Base-by-base conservation (phyloP, 768 basidiomycete genomes). In the Amyloporia xantha region DNA sequence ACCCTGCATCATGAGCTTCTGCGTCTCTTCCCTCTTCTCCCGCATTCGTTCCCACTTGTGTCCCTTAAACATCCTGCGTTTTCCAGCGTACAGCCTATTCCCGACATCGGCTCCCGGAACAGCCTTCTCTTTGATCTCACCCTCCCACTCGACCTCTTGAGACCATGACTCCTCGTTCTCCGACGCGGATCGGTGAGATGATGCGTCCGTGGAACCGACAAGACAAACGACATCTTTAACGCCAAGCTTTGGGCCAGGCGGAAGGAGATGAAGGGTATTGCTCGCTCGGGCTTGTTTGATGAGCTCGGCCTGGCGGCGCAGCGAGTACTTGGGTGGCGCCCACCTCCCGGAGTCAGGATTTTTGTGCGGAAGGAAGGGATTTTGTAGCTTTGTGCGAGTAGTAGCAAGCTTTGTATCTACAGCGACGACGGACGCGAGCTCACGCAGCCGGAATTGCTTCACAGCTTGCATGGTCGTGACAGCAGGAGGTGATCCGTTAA, bases 51-150 rank as follows among this genome's bases (percentile, higher is more conserved):
- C 84, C 84, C 85, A 90, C 58, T 78, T 85, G 73, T 91, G 89
- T n/a, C 89, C 89, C 73, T 91, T 92, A 79, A 92, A 91, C 89
- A 91, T 91, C 53, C 76, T 72, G 73, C 81, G 85, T 77, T 77
- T 86, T 50, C 74, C 81, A 9, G 82, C 79, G 55, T 91, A 92
- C 56, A 91, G 66, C 47, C 78, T 74, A 54, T 76, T 75, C 28
- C 84, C 84, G 24, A 58, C 73, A 59, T 50, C 82, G 71, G 44
- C 76, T 67, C 48, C 84, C 78, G 49, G 69, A 61, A 62, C 60
- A 41, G 44, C 55, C 52, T 61, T 63, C 56, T 59, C 58, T 47
- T 60, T 59, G 36, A 62, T 41, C 41, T 58, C 59, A 37, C 66
- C 67, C 47, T 61, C 54, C 59, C 62, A 63, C 19, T 55, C 50